These are phyloP conservation scores for Chrysochromulina tobinii DNA, from an alignment of 78 protist species.

Conservation along the genomic window DNA sequence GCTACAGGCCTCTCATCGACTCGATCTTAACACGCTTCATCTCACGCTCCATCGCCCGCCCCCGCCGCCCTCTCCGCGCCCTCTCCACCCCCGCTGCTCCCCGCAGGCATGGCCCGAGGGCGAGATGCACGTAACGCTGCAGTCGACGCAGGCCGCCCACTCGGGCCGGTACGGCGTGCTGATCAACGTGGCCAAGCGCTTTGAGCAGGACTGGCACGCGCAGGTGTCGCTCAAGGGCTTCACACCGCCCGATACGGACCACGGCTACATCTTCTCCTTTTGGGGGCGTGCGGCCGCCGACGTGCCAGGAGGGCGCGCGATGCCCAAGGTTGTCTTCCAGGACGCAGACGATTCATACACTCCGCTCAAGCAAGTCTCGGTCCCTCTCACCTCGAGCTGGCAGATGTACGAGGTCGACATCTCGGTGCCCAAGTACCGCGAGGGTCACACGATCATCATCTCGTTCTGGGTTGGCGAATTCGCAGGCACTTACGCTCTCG, in stretches of 20 bases:
- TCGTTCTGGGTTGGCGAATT: neutral
- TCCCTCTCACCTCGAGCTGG: neutral
- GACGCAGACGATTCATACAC: neutral
- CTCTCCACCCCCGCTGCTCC: neutral
- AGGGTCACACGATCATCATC: neutral
- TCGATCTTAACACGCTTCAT: too few species aligned
- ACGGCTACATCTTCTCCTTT: neutral
- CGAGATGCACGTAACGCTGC: neutral
- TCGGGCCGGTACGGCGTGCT: neutral
- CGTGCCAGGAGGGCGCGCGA: neutral
- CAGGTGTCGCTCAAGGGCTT: neutral
- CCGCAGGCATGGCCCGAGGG: neutral
- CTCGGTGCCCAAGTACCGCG: neutral
- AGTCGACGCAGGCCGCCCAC: neutral
- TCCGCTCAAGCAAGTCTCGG: neutral
- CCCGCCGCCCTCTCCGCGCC: neutral
- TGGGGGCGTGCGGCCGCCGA: neutral
- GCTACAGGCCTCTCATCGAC: too few species aligned
- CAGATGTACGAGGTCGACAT: neutral
- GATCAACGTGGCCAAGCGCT: neutral
- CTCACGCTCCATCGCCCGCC: too few species aligned
- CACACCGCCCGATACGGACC: neutral
- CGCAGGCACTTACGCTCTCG: neutral
- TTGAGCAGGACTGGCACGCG: constrained; percentile 7
- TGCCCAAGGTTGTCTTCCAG: neutral